Conservation (phyloP, 768 basidiomycete genomes). For the Russula earlei region DNA sequence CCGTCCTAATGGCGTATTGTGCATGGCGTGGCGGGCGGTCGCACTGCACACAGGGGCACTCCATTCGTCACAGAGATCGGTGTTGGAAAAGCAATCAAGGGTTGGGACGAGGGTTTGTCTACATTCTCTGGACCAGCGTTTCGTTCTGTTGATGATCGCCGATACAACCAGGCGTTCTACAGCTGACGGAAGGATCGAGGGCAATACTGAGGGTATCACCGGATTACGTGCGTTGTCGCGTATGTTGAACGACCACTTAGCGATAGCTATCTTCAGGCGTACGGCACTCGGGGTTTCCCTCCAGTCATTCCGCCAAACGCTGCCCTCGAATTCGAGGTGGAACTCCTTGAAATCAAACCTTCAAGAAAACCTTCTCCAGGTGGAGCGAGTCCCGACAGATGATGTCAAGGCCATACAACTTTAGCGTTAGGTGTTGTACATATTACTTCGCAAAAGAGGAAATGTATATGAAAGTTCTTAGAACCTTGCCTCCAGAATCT, state of each 20-base stretch:
- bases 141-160: conserved; percentile 10
- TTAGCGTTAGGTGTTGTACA: conserved; percentile 1
- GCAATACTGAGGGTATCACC: conserved; percentile 55
- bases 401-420: neutral
- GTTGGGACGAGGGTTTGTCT: conserved; percentile 76
- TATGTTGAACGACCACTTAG: neutral
- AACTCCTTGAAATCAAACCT: conserved; percentile 57
- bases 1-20: neutral
- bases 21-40: neutral
- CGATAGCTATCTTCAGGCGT: conserved; percentile 38
- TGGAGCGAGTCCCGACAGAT: neutral
- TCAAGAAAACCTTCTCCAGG: conserved; percentile 18
- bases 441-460: conserved; percentile 5
- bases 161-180: conserved; percentile 47
- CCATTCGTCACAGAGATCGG: conserved; percentile 69
- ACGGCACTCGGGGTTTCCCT: conserved; percentile 63
- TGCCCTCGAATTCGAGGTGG: conserved; percentile 73
- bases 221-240: conserved; percentile 55
- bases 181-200: conserved; percentile 68
- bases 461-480: neutral
- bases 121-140: neutral
- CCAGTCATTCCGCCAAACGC: conserved; percentile 70
- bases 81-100: conserved; percentile 71
- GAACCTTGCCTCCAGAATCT: neutral
- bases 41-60: conserved; percentile 30